Evolutionary conservation across 2,329 filamentous ascomycete genomes (phyloP).

Genomic region (Hypoxylon sp.): DNA sequence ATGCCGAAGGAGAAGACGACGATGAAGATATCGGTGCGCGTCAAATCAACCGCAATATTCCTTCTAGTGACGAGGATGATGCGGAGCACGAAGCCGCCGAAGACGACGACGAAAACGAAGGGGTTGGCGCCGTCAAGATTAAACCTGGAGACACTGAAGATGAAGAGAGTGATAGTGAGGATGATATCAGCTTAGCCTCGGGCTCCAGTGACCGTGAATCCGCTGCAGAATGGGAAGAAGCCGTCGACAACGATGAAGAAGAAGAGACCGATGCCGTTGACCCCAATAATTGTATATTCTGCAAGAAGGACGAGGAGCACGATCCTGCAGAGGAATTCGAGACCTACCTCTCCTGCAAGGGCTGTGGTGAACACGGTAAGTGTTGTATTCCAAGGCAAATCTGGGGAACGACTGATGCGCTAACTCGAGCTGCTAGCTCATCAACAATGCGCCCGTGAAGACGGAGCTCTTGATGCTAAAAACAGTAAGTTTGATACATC

Average conservation of each 20-base stretch:
- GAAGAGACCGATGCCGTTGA: conserved; percentile 54
- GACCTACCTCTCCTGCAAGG: conserved; percentile 80
- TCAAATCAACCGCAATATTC: conserved; percentile 46
- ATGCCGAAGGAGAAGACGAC: conserved; percentile 62
- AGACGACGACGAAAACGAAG: conserved; percentile 65
- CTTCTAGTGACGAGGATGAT: conserved; percentile 55
- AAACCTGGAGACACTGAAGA: conserved; percentile 67
- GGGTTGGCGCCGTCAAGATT: conserved; percentile 71
- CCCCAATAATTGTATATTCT: conserved; percentile 48
- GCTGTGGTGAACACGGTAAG: conserved; percentile 88
- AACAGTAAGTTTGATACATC: conserved; percentile 69
- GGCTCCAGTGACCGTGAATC: conserved; percentile 51
- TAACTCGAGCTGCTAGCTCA: conserved; percentile 78
- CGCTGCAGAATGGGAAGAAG: conserved; percentile 53
- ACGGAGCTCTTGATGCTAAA: conserved; percentile 72
- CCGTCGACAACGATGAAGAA: conserved; percentile 52
- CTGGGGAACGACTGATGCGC: conserved; percentile 49
- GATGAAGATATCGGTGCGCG: conserved; percentile 53
- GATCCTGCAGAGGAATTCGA: conserved; percentile 80
- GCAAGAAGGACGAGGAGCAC: conserved; percentile 57
- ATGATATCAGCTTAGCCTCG: conserved; percentile 51
- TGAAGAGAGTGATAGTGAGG: conserved; percentile 58
- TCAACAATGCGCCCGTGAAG: conserved; percentile 86
- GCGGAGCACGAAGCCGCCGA: conserved; percentile 51
- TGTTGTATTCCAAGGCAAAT: conserved; percentile 49